Conservation (phyloP, 164 flowering plant genomes). For the Liquidambar formosana region DNA sequence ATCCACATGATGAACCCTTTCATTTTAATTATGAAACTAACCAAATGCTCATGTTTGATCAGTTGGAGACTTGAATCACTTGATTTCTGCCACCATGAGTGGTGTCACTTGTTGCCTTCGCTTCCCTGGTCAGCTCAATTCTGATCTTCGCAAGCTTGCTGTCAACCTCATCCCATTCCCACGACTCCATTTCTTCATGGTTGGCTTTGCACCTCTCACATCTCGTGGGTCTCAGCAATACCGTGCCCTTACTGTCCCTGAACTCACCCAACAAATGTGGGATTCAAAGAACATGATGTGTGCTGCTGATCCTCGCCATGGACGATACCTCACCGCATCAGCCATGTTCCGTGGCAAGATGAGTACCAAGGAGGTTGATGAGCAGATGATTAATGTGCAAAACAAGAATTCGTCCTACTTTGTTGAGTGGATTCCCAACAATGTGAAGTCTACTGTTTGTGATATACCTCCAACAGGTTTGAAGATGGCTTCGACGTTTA, state of each 20-base stretch:
- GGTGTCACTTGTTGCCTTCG: constrained; percentile 56
- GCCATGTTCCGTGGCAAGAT: constrained; percentile 57
- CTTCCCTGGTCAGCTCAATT: constrained; percentile 49
- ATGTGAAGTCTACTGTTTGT: constrained; percentile 54
- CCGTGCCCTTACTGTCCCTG: constrained; percentile 48
- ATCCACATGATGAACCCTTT: background rate
- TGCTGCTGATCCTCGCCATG: constrained; percentile 43
- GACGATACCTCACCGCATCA: constrained; percentile 51
- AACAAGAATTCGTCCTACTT: constrained; percentile 52
- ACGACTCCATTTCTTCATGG: constrained; percentile 48
- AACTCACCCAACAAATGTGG: constrained; percentile 48
- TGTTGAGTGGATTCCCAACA: constrained; percentile 51
- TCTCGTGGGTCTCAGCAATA: constrained; percentile 53
- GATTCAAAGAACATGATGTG: constrained; percentile 38
- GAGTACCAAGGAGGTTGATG: constrained; percentile 39
- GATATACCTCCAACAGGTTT: constrained; percentile 51
- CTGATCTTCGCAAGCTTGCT: constrained; percentile 44
- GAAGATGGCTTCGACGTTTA: constrained; percentile 50
- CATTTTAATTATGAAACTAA: background rate
- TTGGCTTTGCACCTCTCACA: constrained; percentile 34
- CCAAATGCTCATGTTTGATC: background rate
- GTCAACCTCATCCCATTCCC: constrained; percentile 55
- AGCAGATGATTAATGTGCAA: constrained; percentile 40
- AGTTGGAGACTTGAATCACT: constrained; percentile 54
- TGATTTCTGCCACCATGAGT: constrained; percentile 47